phyloP scores from a whole-genome alignment of 2,329 filamentous ascomycete species.

The Laburnicola sp. region DNA sequence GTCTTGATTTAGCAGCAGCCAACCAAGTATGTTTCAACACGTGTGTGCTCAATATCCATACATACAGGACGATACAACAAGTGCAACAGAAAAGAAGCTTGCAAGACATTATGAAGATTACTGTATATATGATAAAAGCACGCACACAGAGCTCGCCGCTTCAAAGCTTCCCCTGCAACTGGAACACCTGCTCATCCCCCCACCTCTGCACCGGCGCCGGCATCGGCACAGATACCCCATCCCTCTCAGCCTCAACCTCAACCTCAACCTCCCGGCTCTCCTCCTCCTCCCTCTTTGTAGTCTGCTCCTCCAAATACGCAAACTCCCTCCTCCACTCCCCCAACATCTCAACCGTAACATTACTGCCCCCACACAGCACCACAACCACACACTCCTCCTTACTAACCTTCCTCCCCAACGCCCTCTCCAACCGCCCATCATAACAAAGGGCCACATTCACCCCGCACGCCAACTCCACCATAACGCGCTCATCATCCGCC shows the following conservation, averaged over 20 bases:
- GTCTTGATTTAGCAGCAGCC: no score
- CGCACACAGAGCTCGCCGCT: no score
- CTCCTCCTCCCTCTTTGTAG: not conserved
- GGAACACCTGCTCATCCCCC: not conserved
- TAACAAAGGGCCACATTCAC: constrained; percentile 74
- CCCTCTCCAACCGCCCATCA: constrained; percentile 62
- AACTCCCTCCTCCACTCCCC: constrained; percentile 53
- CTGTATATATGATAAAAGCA: no score
- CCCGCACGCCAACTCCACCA: constrained; percentile 85
- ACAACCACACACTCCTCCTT: constrained; percentile 74
- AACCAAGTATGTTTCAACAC: no score
- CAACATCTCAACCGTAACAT: constrained; percentile 56
- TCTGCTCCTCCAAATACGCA: constrained; percentile 17
- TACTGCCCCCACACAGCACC: constrained; percentile 74
- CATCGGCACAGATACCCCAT: not conserved
- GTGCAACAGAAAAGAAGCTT: no score
- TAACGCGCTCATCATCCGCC: constrained; percentile 76
- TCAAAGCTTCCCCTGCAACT: constrained; percentile 7
- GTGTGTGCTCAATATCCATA: no score
- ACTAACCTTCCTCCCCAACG: constrained; percentile 64
- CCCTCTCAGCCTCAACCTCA: constrained; percentile 5
- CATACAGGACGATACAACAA: no score
- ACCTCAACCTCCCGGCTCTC: not conserved
- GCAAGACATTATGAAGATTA: no score
- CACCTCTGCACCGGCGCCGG: not conserved